Evolutionary conservation across 148 eudicot genomes (phyloP), one percentile per base, ranked within the genome.

Genomic region (Nyssa sinensis): DNA sequence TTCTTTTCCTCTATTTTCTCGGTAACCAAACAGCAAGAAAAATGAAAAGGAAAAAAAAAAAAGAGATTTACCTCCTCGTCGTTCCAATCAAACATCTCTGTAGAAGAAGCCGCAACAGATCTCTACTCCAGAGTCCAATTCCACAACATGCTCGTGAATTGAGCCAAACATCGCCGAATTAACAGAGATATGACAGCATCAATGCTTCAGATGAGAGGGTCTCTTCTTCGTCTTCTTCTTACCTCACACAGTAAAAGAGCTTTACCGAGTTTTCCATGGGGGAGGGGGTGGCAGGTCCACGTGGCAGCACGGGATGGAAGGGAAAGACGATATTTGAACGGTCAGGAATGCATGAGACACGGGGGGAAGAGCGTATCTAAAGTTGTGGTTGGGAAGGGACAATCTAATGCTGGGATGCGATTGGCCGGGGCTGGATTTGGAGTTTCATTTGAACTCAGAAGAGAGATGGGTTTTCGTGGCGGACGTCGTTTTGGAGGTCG

Each of bases 31-130:
- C 33, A 59, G 21, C 11, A 32, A 60, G 62, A 62, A 21, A 21
- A 11, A 71, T 11, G 32, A 51, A n/a, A n/a, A n/a, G n/a, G n/a
- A n/a, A n/a, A n/a, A n/a, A n/a, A n/a, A n/a, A n/a, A n/a, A n/a
- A n/a, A n/a, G n/a, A n/a, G n/a, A n/a, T n/a, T 49, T 67, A 89
- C 96, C 91, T 91, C 93, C 75, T 91, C 83, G 82, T 91, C 96
- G 81, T 91, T 80, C 96, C 96, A 91, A 91, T 89, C 88, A 89
- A 87, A 91, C 96, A 91, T 91, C 78, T 84, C 88, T 76, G 69
- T n/a, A n/a, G n/a, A 59, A 72, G 73, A 80, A 78, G 60, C 62
- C n/a, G 60, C 78, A 72, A 58, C 74, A 41, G 70, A 76, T 67
- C 0, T 39, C 37, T 64, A 35, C 39, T 34, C 62, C 35, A 62